Percentiles rank a stretch among this genome's conserved stretches.
phyloP scores from a whole-genome alignment of 352 stramenopile species.

The Phytopythium vexans region DNA sequence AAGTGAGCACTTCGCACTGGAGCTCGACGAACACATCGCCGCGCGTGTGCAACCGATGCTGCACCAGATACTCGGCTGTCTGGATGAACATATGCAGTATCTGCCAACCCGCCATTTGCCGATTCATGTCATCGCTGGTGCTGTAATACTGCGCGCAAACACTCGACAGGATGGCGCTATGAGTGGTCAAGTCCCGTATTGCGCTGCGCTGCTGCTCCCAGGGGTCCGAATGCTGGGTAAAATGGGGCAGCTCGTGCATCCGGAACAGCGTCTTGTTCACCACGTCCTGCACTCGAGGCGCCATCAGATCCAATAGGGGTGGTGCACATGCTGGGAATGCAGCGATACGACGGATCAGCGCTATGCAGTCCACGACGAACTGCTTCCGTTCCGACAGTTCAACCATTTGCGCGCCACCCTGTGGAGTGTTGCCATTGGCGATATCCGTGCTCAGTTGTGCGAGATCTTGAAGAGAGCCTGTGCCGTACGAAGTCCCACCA shows the following conservation, averaged over 20 bases:
- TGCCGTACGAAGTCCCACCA: conserved; percentile 30
- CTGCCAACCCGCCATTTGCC: conserved; percentile 63
- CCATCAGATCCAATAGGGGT: conserved; percentile 46
- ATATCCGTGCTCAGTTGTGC: conserved; percentile 53
- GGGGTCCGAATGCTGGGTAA: conserved; percentile 31
- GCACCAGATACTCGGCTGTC: conserved; percentile 56
- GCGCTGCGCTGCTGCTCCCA: conserved; percentile 45
- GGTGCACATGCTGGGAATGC: conserved; percentile 51
- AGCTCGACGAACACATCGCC: conserved; percentile 54
- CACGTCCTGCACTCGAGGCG: conserved; percentile 40
- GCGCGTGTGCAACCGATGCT: conserved; percentile 52
- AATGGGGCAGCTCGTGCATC: conserved; percentile 42
- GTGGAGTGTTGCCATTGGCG: conserved; percentile 29
- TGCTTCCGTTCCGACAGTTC: conserved; percentile 69
- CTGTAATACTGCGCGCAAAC: conserved; percentile 63
- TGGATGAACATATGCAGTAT: conserved; percentile 64
- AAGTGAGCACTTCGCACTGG: conserved; percentile 63
- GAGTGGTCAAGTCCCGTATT: conserved; percentile 60
- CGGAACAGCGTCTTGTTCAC: conserved; percentile 42
- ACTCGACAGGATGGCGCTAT: conserved; percentile 56
- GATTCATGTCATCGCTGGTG: conserved; percentile 44
- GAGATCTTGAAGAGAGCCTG: conserved; percentile 65
- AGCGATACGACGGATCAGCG: conserved; percentile 64
- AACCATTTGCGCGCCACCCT: conserved; percentile 19
- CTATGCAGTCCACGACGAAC: conserved; percentile 73